phyloP scores from a whole-genome alignment of 2,329 filamentous ascomycete genomes.

The Alternaria arbusti region DNA sequence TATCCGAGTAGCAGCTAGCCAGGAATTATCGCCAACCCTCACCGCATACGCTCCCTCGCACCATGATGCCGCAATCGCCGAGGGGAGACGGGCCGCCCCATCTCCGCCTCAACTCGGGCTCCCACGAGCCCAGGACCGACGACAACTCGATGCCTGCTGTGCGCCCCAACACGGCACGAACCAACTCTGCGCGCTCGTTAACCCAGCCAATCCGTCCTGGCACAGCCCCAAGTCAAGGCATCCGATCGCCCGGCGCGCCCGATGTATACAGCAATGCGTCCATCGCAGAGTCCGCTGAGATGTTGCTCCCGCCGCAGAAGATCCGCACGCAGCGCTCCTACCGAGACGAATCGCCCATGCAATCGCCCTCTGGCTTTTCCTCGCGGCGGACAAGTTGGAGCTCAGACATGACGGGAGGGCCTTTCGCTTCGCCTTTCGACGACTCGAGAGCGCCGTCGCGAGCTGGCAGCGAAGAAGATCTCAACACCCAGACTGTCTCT shows the following conservation, averaged over 20 bases:
- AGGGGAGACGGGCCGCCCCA: slow-evolving; percentile 58
- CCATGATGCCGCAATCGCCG: slow-evolving; percentile 41
- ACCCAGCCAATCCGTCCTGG: slow-evolving; percentile 49
- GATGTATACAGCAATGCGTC: slow-evolving; percentile 46
- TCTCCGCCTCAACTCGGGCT: slow-evolving; percentile 69
- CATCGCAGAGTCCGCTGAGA: slow-evolving; percentile 56
- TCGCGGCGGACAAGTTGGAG: slow-evolving; percentile 71
- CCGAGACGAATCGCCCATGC: slow-evolving; percentile 58
- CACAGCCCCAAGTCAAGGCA: slow-evolving; percentile 39
- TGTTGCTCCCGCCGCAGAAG: slow-evolving; percentile 57
- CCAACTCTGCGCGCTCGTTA: slow-evolving; percentile 54
- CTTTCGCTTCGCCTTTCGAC: slow-evolving; percentile 63
- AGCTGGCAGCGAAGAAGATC: slow-evolving; percentile 68
- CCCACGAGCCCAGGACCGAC: slow-evolving; percentile 57
- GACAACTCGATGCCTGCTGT: slow-evolving; percentile 34
- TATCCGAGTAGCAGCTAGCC: slow-evolving; percentile 26
- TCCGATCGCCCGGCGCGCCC: slow-evolving; percentile 31
- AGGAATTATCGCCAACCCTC: slow-evolving; percentile 22
- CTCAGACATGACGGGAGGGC: slow-evolving; percentile 62
- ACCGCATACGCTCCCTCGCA: slow-evolving; percentile 40
- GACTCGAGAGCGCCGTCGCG: slow-evolving; percentile 66
- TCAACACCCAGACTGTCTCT: slow-evolving; percentile 75
- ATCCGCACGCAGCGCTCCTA: slow-evolving; percentile 58
- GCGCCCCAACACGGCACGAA: slow-evolving; percentile 49
- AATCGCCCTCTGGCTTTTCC: slow-evolving; percentile 61